These are phyloP conservation scores for Fusarium equiseti DNA, from an alignment of 2,329 filamentous ascomycete species.

Conservation along the genomic window DNA sequence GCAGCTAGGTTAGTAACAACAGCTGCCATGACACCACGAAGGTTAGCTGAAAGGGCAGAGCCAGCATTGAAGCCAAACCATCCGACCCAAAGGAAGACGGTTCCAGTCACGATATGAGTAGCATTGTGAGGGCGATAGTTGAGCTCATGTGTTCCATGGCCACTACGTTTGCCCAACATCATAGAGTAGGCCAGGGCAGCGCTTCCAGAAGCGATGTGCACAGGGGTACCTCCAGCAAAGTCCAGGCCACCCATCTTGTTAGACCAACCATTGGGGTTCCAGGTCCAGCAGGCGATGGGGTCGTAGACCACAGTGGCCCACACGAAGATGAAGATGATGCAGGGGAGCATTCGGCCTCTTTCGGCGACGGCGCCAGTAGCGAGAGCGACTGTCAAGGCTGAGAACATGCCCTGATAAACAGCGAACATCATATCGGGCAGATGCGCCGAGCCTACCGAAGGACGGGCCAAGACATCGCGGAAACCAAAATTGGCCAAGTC, in stretches of 20 bases:
- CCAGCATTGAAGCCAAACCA: constrained; percentile 97
- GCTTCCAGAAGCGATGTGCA: constrained; percentile 86
- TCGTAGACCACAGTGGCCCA: constrained; percentile 94
- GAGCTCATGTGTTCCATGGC: constrained; percentile 87
- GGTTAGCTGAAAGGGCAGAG: constrained; percentile 82
- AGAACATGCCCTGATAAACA: constrained; percentile 90
- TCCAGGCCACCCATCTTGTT: constrained; percentile 84
- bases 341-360: constrained; percentile 87
- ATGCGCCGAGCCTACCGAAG: constrained; percentile 77
- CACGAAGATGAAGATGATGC: constrained; percentile 91
- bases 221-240: constrained; percentile 90
- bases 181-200: constrained; percentile 91
- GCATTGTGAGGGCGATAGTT: constrained; percentile 95
- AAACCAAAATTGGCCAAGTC: constrained; percentile 85
- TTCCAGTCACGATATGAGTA: constrained; percentile 91
- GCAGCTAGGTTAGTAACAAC: constrained; percentile 88
- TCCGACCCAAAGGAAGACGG: constrained; percentile 93
- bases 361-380: constrained; percentile 88
- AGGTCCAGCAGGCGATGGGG: constrained; percentile 94
- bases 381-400: constrained; percentile 85
- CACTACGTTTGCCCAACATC: constrained; percentile 87
- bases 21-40: constrained; percentile 88
- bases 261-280: constrained; percentile 87
- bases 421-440: constrained; percentile 89
- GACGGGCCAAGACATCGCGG: constrained; percentile 77